A percentile compares a stretch with the other conserved stretches of the same genome.
These are phyloP conservation scores for Claviceps africana DNA, from an alignment of 2,329 filamentous ascomycete species.

Conservation along the genomic window DNA sequence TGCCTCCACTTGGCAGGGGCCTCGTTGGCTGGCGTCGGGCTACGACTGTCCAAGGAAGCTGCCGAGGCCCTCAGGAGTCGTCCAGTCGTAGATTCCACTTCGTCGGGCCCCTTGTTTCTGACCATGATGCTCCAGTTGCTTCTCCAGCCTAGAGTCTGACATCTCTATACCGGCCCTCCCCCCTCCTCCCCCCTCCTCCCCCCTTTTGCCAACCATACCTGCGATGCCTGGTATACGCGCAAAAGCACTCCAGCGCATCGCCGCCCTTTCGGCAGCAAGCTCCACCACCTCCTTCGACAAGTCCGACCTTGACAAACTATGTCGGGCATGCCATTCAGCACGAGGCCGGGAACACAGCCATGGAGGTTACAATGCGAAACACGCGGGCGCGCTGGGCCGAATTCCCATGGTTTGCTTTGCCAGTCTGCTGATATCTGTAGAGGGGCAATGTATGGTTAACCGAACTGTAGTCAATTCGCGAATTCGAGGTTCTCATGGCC, in stretches of 20 bases:
- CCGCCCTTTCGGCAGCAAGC: constrained; percentile 44
- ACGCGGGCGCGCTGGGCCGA: constrained; percentile 30
- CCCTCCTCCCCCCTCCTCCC: too few species aligned
- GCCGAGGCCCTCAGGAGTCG: not conserved
- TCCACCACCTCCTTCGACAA: constrained; percentile 41
- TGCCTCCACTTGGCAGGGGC: not conserved
- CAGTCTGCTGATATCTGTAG: not conserved
- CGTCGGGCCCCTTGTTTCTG: not conserved
- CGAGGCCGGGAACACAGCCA: constrained; percentile 32
- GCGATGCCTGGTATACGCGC: constrained; percentile 46
- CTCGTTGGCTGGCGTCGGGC: not conserved
- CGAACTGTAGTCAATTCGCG: constrained; percentile 55
- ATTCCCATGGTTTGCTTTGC: constrained; percentile 43
- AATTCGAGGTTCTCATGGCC: constrained; percentile 83
- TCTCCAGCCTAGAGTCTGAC: not conserved
- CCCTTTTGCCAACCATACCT: not conserved
- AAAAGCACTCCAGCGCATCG: constrained; percentile 51
- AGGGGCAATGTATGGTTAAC: constrained; percentile 7
- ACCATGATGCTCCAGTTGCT: not conserved
- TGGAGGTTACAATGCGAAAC: constrained; percentile 27
- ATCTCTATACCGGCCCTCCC: not conserved
- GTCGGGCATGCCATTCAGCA: constrained; percentile 38
- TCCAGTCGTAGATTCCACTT: not conserved
- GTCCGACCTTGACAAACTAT: constrained; percentile 49
- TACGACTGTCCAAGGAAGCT: not conserved